Conservation (phyloP, 805 yeast species). For the Maudiozyma turicensis region DNA sequence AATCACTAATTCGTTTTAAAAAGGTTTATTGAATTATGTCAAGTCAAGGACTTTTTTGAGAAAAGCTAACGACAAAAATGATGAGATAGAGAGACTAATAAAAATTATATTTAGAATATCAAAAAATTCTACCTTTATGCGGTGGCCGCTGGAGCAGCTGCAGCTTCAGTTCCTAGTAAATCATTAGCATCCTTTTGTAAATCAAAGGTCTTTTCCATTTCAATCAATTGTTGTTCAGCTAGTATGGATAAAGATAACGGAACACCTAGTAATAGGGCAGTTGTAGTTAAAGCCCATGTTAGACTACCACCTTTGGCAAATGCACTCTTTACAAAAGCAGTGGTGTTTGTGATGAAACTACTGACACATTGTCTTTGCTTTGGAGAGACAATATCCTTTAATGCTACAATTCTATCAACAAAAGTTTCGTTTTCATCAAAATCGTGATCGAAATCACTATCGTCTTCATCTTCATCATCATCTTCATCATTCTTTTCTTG, state of each 20-base stretch:
- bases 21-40: background rate
- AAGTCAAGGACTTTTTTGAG: too few relatives aligned
- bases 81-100: background rate
- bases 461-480: slow-evolving; percentile 41
- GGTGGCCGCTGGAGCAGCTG: slow-evolving; percentile 29
- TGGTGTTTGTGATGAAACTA: slow-evolving; percentile 24
- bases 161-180: slow-evolving; percentile 59
- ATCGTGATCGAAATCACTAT: slow-evolving; percentile 43
- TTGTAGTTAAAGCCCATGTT: slow-evolving; percentile 79
- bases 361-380: slow-evolving; percentile 53
- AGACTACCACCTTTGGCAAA: slow-evolving; percentile 59
- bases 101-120: too few relatives aligned
- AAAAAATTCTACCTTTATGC: slow-evolving; percentile 4
- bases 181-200: slow-evolving; percentile 71
- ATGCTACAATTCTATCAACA: slow-evolving; percentile 78
- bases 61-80: too few relatives aligned
- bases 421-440: slow-evolving; percentile 79
- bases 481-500: slow-evolving; percentile 31
- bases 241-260: slow-evolving; percentile 85
- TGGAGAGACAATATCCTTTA: slow-evolving; percentile 88
- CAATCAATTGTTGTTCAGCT: slow-evolving; percentile 87
- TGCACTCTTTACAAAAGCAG: slow-evolving; percentile 37
- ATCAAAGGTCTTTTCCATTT: slow-evolving; percentile 86
- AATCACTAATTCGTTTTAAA: background rate
- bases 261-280: slow-evolving; percentile 79